These are phyloP conservation scores for Seiridium cupressi DNA, from an alignment of 2,329 filamentous ascomycete genomes.

Conservation along the genomic window DNA sequence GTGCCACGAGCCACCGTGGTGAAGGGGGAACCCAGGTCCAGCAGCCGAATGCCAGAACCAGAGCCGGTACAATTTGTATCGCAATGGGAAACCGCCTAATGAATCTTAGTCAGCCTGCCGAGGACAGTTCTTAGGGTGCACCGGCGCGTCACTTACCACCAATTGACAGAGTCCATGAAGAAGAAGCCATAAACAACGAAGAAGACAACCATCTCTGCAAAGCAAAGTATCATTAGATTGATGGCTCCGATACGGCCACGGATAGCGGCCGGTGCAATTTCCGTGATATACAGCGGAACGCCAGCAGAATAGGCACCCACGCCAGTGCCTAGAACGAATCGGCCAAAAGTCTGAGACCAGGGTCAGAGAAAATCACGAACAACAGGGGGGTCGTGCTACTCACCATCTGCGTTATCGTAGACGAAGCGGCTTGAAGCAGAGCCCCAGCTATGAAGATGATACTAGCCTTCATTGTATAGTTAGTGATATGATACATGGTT, in stretches of 20 bases:
- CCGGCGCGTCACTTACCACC: slow-evolving; percentile 20
- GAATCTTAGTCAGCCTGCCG: too few relatives aligned
- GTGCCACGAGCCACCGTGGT: slow-evolving; percentile 15
- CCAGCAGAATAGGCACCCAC: slow-evolving; percentile 28
- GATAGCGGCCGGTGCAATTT: slow-evolving; percentile 25
- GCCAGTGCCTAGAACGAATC: slow-evolving; percentile 25
- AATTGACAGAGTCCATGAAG: slow-evolving; percentile 23
- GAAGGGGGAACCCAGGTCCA: slow-evolving; percentile 17
- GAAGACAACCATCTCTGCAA: slow-evolving; percentile 29
- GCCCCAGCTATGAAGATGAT: slow-evolving; percentile 23
- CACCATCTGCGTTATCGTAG: slow-evolving; percentile 24
- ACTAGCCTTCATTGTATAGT: slow-evolving; percentile 10
- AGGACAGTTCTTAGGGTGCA: background rate
- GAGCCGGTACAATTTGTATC: slow-evolving; percentile 21
- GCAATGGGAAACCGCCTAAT: slow-evolving; percentile 21
- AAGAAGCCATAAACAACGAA: slow-evolving; percentile 26
- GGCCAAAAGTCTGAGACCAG: slow-evolving; percentile 17
- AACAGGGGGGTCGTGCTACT: background rate
- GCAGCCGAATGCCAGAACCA: slow-evolving; percentile 18
- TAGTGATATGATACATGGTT: background rate
- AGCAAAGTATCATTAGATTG: slow-evolving; percentile 28
- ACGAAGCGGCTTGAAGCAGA: slow-evolving; percentile 20
- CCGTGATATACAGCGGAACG: slow-evolving; percentile 29
- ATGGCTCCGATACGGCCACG: slow-evolving; percentile 27
- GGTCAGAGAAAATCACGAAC: background rate